A percentile compares a stretch with the other conserved stretches of the same genome.
Conservation (phyloP, 768 basidiomycete species). For the Floccularia luteovirens region DNA sequence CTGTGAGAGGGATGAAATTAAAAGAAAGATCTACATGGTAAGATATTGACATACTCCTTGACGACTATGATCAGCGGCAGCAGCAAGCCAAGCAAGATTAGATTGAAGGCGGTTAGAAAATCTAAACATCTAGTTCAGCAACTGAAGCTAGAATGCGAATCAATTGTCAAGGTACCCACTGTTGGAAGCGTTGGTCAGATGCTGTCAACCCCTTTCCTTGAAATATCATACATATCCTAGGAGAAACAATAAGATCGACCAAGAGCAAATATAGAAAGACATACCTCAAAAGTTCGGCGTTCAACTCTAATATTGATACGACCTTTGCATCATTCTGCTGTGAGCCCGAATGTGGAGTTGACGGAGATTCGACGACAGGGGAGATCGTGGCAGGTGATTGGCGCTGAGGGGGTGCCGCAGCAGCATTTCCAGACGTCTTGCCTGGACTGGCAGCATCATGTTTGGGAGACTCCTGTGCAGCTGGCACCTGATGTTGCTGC, state of each 20-base stretch:
- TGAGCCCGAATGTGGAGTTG: conserved; percentile 17
- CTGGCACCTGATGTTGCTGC: background rate
- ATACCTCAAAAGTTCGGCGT: conserved; percentile 63
- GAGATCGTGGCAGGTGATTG: conserved; percentile 7
- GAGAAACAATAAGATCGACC: conserved; percentile 3
- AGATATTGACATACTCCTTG: conserved; percentile 32
- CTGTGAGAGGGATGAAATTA: conserved; percentile 7
- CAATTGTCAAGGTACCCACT: conserved; percentile 32
- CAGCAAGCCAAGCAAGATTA: conserved; percentile 66
- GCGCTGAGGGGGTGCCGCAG: conserved; percentile 7
- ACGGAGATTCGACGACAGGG: conserved; percentile 13
- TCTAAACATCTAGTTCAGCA: too few relatives aligned
- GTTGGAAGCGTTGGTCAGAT: conserved; percentile 43
- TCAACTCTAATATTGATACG: conserved; percentile 55
- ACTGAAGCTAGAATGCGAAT: conserved; percentile 10
- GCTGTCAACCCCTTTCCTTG: conserved; percentile 41
- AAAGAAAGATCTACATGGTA: conserved; percentile 4
- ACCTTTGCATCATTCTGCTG: conserved; percentile 42
- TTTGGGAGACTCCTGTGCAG: background rate
- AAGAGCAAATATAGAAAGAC: background rate
- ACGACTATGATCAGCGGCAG: conserved; percentile 51
- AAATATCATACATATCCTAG: conserved; percentile 55
- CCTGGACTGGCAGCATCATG: background rate
- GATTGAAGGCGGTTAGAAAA: conserved; percentile 56
- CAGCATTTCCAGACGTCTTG: conserved; percentile 5